Base-by-base conservation (phyloP, 1,284 basidiomycete species). In the Naganishia albida region DNA sequence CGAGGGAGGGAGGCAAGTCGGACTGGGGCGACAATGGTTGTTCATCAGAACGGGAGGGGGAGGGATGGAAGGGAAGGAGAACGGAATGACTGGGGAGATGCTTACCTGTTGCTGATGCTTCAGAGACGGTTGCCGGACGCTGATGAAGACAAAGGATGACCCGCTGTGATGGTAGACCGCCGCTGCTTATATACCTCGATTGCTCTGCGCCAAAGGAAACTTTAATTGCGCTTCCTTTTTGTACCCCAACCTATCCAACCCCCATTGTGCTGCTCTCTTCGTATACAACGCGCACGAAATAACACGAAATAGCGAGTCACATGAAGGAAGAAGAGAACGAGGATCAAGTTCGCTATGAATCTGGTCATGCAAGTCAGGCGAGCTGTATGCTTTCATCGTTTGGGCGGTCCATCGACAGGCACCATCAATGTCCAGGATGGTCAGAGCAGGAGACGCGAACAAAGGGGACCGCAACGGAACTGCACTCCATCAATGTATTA, bases 1-100 rank as follows among this genome's bases (percentile, higher is more conserved):
- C 63, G 13, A 46, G 63, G 63, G 49, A 56, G 55, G 57, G 57
- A 65, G 64, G 64, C 64, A 65, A 46, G 44, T 65, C 57, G 64
- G 64, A 65, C 64, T 65, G 64, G 64, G 64, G 64, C 64, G 64
- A 65, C 64, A 65, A 60, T 60, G 57, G 46, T 60, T 60, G 57
- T 60, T 60, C 57, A 60, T 60, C 57, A 60, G 46, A 20, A 50
- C 23, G 57, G 30, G 28, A 59, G 30, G 13, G 30, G 44, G 39
- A 42, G 25, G 54, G 54, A 56, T 6, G 46, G 34, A 40, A 16
- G 44, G 10, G 30, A 39, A 60, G 20, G 26, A 25, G 34, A n/a
- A n/a, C n/a, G n/a, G n/a, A n/a, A n/a, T n/a, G n/a, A n/a, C n/a
- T n/a, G 13, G 25, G 18, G 30, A 38, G 46, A 60, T 39, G 30